Base-by-base conservation (phyloP, 164 flowering plant species). In the Magnolia sinica region DNA sequence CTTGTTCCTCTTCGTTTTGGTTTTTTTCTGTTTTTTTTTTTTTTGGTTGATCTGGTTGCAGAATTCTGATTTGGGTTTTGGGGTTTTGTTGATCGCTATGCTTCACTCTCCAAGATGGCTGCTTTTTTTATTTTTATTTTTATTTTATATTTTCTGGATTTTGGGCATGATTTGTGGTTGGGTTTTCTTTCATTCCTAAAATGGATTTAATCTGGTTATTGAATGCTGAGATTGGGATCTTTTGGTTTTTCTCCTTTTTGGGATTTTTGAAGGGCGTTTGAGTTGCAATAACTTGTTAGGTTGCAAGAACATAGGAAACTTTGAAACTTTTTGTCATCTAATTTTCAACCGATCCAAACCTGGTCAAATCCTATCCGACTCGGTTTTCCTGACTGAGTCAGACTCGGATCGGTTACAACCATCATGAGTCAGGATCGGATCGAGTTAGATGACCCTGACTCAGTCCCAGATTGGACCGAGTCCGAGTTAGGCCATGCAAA, bases 31-130 rank as follows among this genome's bases (percentile, higher is more conserved):
- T 50, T 70, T 45, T 37, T 50, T 70, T 45, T 31, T 14, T 8
- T n/a, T 14, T 20, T 70, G 73, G 58, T 29, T 29, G 8, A 37
- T 29, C 8, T 29, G 14, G n/a, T 49, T 16, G 59, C 52, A 18
- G 58, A 20, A 70, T 49, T 70, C 64, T 75, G 71, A 50, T 75
- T 66, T 14, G 71, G 19, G 77, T 67, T 29, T 2, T 20, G n/a
- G n/a, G 50, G 50, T 37, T 50, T 45, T 55, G 18, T 55, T 55
- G 61, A 55, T 55, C 61, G 11, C 4, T 5, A 8, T 70, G 58
- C 23, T 19, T 20, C 52, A 45, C 2, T 24, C 3, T 50, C 58
- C 22, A 45, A 70, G 58, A 70, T 70, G 16, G 22, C 24, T 70
- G 22, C 73, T 45, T 70, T 70, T 70, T n/a, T n/a, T n/a, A n/a